These are phyloP conservation scores for Stemphylium beticola DNA, from an alignment of 2,329 filamentous ascomycete genomes.

Conservation along the genomic window DNA sequence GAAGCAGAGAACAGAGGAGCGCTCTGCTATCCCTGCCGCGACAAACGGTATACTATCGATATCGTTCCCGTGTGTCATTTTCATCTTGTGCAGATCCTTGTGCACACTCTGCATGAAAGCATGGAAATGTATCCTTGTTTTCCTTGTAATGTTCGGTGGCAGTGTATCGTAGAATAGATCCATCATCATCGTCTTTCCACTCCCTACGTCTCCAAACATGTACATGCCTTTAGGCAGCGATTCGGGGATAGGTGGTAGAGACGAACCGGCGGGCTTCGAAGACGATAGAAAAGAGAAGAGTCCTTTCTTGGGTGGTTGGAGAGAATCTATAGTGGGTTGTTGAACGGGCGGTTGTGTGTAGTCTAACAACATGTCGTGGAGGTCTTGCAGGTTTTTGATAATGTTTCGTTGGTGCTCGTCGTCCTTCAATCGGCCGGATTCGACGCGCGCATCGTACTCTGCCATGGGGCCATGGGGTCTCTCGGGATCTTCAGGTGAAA, in stretches of 20 bases:
- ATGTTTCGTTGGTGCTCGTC: conserved; percentile 92
- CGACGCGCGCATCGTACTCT: conserved; percentile 86
- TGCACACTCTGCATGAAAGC: conserved; percentile 99
- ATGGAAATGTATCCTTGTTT: conserved; percentile 96
- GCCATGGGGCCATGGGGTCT: conserved; percentile 71
- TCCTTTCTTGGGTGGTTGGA: conserved; percentile 60
- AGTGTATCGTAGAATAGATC: conserved; percentile 96
- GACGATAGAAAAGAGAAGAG: conserved; percentile 69
- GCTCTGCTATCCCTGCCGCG: conserved; percentile 89
- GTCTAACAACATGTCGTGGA: conserved; percentile 78
- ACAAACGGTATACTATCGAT: conserved; percentile 91
- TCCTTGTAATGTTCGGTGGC: conserved; percentile 76
- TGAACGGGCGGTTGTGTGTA: conserved; percentile 78
- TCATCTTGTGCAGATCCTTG: conserved; percentile 85
- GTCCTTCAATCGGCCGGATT: conserved; percentile 74
- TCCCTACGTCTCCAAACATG: conserved; percentile 94
- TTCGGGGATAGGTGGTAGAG: conserved; percentile 64
- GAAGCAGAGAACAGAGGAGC: conserved; percentile 88
- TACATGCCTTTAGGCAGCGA: conserved; percentile 87
- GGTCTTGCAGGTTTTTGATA: conserved; percentile 84
- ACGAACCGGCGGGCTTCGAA: conserved; percentile 46
- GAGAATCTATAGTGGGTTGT: conserved; percentile 77
- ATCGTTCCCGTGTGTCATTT: conserved; percentile 86
- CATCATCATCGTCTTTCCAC: conserved; percentile 99
- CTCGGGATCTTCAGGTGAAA: conserved; percentile 16